These are phyloP conservation scores for Phlebopus sp. DNA, from an alignment of 1,284 basidiomycete species.

Conservation along the genomic window DNA sequence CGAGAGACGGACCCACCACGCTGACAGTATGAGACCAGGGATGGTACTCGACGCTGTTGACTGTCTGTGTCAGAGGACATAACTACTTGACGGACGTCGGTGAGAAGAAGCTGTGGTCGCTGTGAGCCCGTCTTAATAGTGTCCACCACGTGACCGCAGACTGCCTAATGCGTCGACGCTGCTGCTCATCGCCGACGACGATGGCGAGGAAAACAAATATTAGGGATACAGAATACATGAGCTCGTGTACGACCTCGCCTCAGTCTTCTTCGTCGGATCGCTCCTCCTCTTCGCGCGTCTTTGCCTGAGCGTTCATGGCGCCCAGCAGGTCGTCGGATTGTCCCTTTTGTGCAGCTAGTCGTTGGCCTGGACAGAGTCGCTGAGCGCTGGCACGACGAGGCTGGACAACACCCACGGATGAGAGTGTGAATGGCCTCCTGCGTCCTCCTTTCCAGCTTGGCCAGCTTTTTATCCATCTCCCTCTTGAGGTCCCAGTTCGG, in stretches of 20 bases:
- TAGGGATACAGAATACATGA: too few species aligned
- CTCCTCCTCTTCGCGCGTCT: constrained; percentile 45
- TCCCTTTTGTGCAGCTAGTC: constrained; percentile 73
- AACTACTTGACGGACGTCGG: too few species aligned
- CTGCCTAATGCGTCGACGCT: constrained; percentile 21
- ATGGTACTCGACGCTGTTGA: constrained; percentile 40
- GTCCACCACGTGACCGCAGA: constrained; percentile 5
- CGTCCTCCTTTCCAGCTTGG: constrained; percentile 86
- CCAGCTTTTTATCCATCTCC: constrained; percentile 87
- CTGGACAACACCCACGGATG: constrained; percentile 64
- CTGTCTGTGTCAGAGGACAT: constrained; percentile 32
- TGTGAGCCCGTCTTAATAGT: constrained; percentile 17
- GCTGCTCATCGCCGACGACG: background rate
- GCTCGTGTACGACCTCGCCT: background rate
- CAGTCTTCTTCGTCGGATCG: constrained; percentile 50
- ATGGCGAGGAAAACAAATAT: too few species aligned
- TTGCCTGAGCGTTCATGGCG: constrained; percentile 73
- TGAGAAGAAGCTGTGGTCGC: background rate
- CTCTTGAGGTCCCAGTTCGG: constrained; percentile 98
- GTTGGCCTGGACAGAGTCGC: constrained; percentile 50
- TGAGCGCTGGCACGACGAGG: background rate
- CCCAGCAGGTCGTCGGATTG: constrained; percentile 72
- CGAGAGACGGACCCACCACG: constrained; percentile 24
- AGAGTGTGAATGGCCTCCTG: constrained; percentile 91
- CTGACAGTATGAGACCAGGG: constrained; percentile 48